Base-by-base conservation (phyloP, 805 yeast genomes). In the Lachancea nothofagi region DNA sequence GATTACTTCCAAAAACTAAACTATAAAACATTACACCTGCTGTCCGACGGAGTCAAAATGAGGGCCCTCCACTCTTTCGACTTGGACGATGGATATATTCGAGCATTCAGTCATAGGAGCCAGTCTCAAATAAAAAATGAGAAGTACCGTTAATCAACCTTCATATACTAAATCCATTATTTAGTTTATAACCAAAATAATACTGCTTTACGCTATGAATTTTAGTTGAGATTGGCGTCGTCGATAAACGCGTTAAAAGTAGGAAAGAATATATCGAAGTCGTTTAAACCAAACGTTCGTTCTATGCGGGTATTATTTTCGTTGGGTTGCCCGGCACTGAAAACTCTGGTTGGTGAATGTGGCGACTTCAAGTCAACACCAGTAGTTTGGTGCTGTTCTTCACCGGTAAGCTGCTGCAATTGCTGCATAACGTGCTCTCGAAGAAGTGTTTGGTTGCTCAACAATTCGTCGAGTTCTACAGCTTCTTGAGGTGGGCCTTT, bases 361-460 rank as follows among this genome's bases (percentile, higher is more conserved):
- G n/a, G n/a, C n/a, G n/a, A n/a, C n/a, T 14, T 7, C 7, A 13
- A 28, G 15, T 13, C 14, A 10, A 23, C 25, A 8, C 10, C 10
- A 10, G 25, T 8, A 10, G 25, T 23, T 18, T 30, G 20, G 21
- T 9, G 7, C 8, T 7, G 19, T 13, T 23, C 17, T 13, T 22
- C 36, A 5, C 20, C 28, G 12, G 44, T 41, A 15, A 38, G n/a
- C 26, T 42, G 40, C 25, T 42, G 46, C 31, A 42, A 31, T 33
- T 44, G 45, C 24, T 42, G 42, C 29, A 42, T 26, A 12, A 42
- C 36, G 10, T 36, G 41, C 13, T 44, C 50, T 18, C 40, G 43
- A 2, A 40, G 33, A 5, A 40, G 24, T 14, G 40, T 18, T 23
- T 41, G 40, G 31, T 40, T 39, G 14, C 37, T 30, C 28, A 44